Evolutionary conservation across 2,329 filamentous ascomycete species (phyloP), one percentile per base, ranked within the genome.

Genomic region (Penicillium nordicum): DNA sequence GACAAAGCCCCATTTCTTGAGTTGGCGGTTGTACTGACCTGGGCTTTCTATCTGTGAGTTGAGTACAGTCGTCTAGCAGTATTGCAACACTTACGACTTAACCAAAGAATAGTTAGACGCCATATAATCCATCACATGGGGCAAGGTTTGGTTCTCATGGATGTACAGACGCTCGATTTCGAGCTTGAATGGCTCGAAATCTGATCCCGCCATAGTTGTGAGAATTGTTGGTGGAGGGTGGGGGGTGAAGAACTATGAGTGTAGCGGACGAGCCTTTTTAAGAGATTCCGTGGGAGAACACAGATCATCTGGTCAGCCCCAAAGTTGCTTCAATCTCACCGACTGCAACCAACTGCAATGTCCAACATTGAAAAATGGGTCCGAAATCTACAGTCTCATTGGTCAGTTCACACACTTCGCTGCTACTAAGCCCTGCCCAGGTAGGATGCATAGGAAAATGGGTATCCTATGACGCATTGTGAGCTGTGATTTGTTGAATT

Each of bases 121-220:
- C 58, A 63, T 64, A 37, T 52, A 49, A 2, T 56, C 37, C 58
- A 57, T 59, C 4, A 64, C 60, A 8, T 58, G 6, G 10, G 16
- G 1, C 16, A 59, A 46, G 7, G 32, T 47, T 21, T 50, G 45
- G 27, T 58, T 50, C 37, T 63, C 53, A 36, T 49, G 37, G 16
- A 60, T 55, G 25, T 64, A 64, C 11, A 64, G 51, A 25, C 57
- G 55, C 50, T 63, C 54, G 32, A 64, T 58, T 34, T 63, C 58
- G 21, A 36, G 18, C 50, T 57, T 61, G 46, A 23, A 40, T 14
- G 18, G 37, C 23, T 61, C 50, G 23, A 44, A 29, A 44, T 62
- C 55, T 57, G 58, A 64, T 29, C 56, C 58, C 16, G 53, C 57
- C 56, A 63, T 38, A n/a, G 4, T 58, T 43, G 10, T 21, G 49